A percentile compares a stretch with the other conserved stretches of the same genome.
Conservation (phyloP, 2,329 filamentous ascomycete species). For the Verticillium longisporum region DNA sequence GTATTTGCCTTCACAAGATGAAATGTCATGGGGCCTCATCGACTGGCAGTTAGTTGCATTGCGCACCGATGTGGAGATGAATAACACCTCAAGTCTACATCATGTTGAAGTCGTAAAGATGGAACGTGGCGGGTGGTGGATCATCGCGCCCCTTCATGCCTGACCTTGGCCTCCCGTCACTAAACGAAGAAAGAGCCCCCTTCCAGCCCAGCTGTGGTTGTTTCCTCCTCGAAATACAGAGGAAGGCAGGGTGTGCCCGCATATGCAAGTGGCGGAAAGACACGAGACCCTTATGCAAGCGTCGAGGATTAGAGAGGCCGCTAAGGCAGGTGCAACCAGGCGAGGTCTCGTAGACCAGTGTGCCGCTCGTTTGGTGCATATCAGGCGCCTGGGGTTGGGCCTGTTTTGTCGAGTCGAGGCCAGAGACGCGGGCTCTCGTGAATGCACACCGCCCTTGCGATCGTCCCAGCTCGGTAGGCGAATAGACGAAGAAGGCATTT, state of each 20-base stretch:
- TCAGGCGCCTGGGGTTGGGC: background rate
- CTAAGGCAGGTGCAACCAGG: background rate
- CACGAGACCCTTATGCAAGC: constrained; percentile 3
- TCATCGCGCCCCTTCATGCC: background rate
- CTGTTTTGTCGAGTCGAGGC: background rate
- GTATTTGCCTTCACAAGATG: too few species aligned
- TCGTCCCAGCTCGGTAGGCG: background rate
- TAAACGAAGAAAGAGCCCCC: background rate
- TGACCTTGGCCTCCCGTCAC: background rate
- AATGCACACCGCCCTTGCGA: background rate
- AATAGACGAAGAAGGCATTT: background rate
- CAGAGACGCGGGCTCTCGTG: background rate
- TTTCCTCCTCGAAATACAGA: background rate
- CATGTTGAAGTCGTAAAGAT: background rate
- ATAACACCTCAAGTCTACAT: background rate
- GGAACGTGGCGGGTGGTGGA: background rate
- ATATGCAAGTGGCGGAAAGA: background rate
- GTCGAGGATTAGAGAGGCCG: background rate
- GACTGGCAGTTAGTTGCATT: too few species aligned
- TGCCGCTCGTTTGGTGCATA: constrained; percentile 1
- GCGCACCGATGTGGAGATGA: too few species aligned
- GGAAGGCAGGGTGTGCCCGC: background rate
- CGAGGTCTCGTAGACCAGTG: background rate
- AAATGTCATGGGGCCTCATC: too few species aligned
- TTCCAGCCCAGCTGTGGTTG: background rate